A percentile compares a stretch with the other conserved stretches of the same genome.
These are phyloP conservation scores for Cordyceps militaris DNA, from an alignment of 2,329 filamentous ascomycete species.

Conservation along the genomic window DNA sequence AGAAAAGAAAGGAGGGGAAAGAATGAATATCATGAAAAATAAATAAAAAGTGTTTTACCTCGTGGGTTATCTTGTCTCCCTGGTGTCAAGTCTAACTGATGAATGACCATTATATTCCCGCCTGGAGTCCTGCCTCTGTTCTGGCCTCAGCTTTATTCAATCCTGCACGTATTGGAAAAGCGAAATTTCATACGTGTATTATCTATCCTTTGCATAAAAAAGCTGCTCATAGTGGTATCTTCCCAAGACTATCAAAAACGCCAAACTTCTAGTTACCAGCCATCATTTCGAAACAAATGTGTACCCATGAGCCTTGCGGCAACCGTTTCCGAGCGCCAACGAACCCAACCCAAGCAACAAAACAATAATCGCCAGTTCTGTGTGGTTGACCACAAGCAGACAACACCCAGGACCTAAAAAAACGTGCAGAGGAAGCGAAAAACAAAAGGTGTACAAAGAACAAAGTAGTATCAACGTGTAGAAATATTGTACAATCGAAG, in stretches of 20 bases:
- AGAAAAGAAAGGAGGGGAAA: too few species aligned
- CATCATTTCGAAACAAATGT: neutral
- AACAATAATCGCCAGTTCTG: neutral
- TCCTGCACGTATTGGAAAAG: too few species aligned
- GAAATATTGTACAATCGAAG: too few species aligned
- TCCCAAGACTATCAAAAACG: neutral
- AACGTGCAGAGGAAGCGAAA: neutral
- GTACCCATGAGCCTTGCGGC: slow-evolving; percentile 6
- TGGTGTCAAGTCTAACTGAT: too few species aligned
- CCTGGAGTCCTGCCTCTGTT: too few species aligned
- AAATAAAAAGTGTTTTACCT: too few species aligned
- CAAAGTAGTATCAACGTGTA: too few species aligned
- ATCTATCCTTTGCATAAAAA: neutral
- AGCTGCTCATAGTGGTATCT: slow-evolving; percentile 7
- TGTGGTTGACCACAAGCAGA: neutral
- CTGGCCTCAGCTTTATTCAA: too few species aligned
- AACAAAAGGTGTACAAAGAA: neutral
- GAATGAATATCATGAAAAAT: too few species aligned
- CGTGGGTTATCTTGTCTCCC: too few species aligned
- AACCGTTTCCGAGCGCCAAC: neutral
- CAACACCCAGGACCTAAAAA: neutral
- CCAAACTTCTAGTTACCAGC: neutral
- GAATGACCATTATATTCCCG: too few species aligned
- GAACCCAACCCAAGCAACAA: neutral
- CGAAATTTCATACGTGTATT: neutral